Evolutionary conservation across 2,329 filamentous ascomycete species (phyloP).

Genomic region (Fonsecaea erecta): DNA sequence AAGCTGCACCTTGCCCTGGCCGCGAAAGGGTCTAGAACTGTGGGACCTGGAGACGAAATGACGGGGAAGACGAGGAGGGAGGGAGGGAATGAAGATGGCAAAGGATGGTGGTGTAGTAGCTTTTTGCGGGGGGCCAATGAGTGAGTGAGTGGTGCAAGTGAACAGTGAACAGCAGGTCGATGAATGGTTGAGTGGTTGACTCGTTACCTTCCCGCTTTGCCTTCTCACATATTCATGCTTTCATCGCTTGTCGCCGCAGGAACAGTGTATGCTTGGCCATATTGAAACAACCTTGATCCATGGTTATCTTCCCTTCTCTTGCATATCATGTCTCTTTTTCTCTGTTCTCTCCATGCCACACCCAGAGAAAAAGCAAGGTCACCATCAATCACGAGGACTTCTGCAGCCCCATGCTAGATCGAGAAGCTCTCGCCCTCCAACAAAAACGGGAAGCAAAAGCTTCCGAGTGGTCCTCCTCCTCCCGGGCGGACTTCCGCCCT

Average conservation of each 20-base stretch:
- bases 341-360: not conserved
- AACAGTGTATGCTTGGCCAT: not conserved
- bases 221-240: no score
- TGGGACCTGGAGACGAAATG: constrained; percentile 4
- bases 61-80: not conserved
- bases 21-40: not conserved
- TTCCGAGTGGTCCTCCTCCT: not conserved
- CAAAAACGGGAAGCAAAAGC: not conserved
- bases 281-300: not conserved
- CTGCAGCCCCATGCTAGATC: not conserved
- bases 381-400: not conserved
- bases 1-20: constrained; percentile 13
- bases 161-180: no score
- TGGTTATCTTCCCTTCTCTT: not conserved
- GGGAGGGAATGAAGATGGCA: not conserved
- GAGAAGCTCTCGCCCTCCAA: not conserved
- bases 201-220: no score
- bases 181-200: no score
- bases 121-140: constrained; percentile 2
- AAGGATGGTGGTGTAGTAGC: not conserved
- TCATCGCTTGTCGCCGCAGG: no score
- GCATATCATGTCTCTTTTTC: not conserved
- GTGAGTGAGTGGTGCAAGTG: no score
- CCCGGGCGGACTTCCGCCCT: not conserved
- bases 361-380: not conserved